Evolutionary conservation across 192 early-diverging fungal genomes (phyloP).

Genomic region (Chytriomyces sp.): DNA sequence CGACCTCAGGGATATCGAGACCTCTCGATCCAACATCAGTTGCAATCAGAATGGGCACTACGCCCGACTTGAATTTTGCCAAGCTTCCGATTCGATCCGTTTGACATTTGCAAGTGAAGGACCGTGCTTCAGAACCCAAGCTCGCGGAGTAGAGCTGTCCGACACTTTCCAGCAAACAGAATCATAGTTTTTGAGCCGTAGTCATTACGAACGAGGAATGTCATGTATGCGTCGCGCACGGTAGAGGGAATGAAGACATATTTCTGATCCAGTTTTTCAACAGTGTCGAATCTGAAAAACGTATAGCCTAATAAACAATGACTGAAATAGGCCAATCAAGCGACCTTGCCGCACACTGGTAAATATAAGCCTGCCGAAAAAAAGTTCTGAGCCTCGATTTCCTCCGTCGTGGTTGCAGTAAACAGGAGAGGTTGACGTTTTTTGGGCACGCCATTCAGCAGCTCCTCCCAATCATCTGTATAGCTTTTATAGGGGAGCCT

Average conservation of each 20-base stretch:
- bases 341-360: constrained; percentile 50
- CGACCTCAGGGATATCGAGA: constrained; percentile 94
- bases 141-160: constrained; percentile 84
- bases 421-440: constrained; percentile 93
- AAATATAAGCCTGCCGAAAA: constrained; percentile 45
- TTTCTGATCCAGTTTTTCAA: constrained; percentile 81
- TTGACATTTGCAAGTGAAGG: constrained; percentile 93
- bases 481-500: constrained; percentile 73
- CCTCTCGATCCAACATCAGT: constrained; percentile 99
- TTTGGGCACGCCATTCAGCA: constrained; percentile 76
- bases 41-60: constrained; percentile 86
- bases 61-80: constrained; percentile 87
- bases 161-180: constrained; percentile 88
- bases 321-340: neutral
- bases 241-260: constrained; percentile 94
- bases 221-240: constrained; percentile 85
- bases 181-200: constrained; percentile 83
- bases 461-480: constrained; percentile 70
- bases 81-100: constrained; percentile 85
- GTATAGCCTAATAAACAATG: neutral
- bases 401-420: constrained; percentile 94
- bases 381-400: constrained; percentile 72
- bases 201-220: constrained; percentile 72
- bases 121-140: constrained; percentile 89
- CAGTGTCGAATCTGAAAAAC: constrained; percentile 62